A percentile compares a stretch with the other conserved stretches of the same genome.
These are phyloP conservation scores for Pseudogymnoascus sp. DNA, from an alignment of 2,329 filamentous ascomycete genomes.

Conservation along the genomic window DNA sequence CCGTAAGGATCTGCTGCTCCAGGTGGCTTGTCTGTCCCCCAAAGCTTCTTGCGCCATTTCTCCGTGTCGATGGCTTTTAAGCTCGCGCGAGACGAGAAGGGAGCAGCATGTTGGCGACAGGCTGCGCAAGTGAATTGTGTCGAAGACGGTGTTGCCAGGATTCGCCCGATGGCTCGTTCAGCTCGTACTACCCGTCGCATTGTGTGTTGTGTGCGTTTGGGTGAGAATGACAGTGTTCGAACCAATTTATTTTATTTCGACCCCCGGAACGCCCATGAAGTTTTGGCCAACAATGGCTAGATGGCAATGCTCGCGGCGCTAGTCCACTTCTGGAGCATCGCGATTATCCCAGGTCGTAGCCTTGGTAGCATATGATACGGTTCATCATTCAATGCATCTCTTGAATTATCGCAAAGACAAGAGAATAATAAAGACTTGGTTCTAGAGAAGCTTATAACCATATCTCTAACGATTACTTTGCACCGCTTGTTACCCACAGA, in stretches of 20 bases:
- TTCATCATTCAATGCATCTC: neutral
- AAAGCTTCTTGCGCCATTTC: slow-evolving; percentile 40
- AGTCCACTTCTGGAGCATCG: neutral
- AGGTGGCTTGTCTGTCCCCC: slow-evolving; percentile 43
- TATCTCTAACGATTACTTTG: neutral
- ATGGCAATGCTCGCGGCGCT: neutral
- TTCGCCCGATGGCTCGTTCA: slow-evolving; percentile 1
- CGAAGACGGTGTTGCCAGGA: neutral
- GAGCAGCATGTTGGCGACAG: slow-evolving; percentile 22
- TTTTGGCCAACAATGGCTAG: slow-evolving; percentile 8
- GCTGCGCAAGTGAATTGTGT: slow-evolving; percentile 18
- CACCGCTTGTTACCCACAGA: neutral
- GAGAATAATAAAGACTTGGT: neutral
- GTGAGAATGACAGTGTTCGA: neutral
- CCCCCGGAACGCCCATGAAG: neutral
- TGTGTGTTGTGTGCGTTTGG: slow-evolving; percentile 1
- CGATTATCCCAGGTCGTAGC: neutral
- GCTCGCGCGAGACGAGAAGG: slow-evolving; percentile 25
- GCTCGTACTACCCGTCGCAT: slow-evolving; percentile 3
- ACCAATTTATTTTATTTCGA: neutral
- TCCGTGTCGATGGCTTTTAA: slow-evolving; percentile 32
- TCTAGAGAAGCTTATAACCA: neutral
- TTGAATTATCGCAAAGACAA: neutral
- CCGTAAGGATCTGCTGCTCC: slow-evolving; percentile 42
- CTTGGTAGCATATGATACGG: slow-evolving; percentile 3